Percentiles rank a stretch among this genome's conserved stretches.
phyloP scores from a whole-genome alignment of 495 filamentous ascomycete species.

The Cercophora scortea region DNA sequence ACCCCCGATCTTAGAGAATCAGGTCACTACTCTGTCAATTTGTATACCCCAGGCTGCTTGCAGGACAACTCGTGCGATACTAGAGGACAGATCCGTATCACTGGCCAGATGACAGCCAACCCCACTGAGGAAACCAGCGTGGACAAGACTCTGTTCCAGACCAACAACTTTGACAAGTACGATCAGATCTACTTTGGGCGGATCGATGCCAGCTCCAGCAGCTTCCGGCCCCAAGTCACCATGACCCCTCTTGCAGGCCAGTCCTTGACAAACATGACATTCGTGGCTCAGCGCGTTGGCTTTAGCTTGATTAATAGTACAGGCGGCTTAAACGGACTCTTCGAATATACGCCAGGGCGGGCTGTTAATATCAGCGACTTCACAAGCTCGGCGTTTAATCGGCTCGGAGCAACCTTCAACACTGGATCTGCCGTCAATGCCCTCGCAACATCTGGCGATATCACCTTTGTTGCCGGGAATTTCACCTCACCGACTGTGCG shows the following conservation, averaged over 20 bases:
- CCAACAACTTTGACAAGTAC: slow-evolving; percentile 90
- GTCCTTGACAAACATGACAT: slow-evolving; percentile 49
- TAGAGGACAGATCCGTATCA: slow-evolving; percentile 74
- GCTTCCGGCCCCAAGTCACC: slow-evolving; percentile 76
- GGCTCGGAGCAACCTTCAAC: slow-evolving; percentile 60
- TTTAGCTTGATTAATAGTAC: slow-evolving; percentile 65
- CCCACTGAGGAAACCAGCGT: slow-evolving; percentile 34
- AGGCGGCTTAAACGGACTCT: slow-evolving; percentile 79
- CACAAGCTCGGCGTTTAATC: slow-evolving; percentile 62
- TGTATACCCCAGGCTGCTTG: slow-evolving; percentile 86
- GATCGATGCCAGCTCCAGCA: slow-evolving; percentile 65
- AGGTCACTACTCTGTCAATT: slow-evolving; percentile 77
- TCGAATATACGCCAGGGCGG: slow-evolving; percentile 68
- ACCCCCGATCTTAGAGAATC: slow-evolving; percentile 78
- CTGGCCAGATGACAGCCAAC: slow-evolving; percentile 55
- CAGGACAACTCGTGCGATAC: slow-evolving; percentile 67
- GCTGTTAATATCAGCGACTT: slow-evolving; percentile 54
- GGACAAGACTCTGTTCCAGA: slow-evolving; percentile 63
- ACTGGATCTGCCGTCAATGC: slow-evolving; percentile 56
- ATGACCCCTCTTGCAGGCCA: slow-evolving; percentile 63
- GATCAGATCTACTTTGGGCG: slow-evolving; percentile 80
- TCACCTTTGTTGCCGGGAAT: slow-evolving; percentile 75
- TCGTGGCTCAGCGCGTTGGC: slow-evolving; percentile 80
- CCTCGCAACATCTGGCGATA: slow-evolving; percentile 49
- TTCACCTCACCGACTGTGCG: slow-evolving; percentile 58